Percentiles rank a stretch among this genome's conserved stretches.
Evolutionary conservation across 1,139 yeast species (phyloP).

Genomic region (Blastobotrys illinoisensis): DNA sequence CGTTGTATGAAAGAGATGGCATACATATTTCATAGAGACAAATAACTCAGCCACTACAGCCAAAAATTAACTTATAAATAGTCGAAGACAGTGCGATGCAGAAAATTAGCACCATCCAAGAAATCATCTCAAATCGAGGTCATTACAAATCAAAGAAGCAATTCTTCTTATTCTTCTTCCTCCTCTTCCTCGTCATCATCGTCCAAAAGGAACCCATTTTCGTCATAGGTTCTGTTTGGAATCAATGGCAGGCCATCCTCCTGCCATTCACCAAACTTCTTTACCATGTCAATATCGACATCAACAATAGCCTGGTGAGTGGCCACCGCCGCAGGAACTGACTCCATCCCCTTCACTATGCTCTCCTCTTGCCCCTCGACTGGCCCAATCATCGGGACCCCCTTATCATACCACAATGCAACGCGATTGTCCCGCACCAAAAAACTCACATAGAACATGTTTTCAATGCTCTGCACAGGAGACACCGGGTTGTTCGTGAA

Average conservation of each 20-base stretch:
- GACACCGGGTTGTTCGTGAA: constrained; percentile 71
- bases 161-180: neutral
- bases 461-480: constrained; percentile 76
- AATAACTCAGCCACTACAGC: neutral
- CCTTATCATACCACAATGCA: constrained; percentile 13
- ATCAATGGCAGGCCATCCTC: constrained; percentile 5
- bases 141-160: neutral
- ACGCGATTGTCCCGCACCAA: constrained; percentile 68
- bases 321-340: neutral
- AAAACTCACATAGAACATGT: constrained; percentile 76
- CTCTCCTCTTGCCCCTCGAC: neutral
- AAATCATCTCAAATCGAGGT: neutral
- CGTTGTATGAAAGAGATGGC: too few species aligned
- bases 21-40: neutral
- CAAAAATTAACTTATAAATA: neutral
- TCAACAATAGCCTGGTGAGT: constrained; percentile 6
- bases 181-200: neutral
- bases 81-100: neutral
- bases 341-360: neutral
- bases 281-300: constrained; percentile 4
- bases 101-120: constrained; percentile 2
- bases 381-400: constrained; percentile 17
- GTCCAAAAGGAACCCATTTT: constrained; percentile 1
- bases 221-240: constrained; percentile 10
- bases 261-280: constrained; percentile 4